Percentiles rank a stretch among this genome's conserved stretches.
These are phyloP conservation scores for Neurospora intermedia DNA, from an alignment of 495 filamentous ascomycete species.

Conservation along the genomic window DNA sequence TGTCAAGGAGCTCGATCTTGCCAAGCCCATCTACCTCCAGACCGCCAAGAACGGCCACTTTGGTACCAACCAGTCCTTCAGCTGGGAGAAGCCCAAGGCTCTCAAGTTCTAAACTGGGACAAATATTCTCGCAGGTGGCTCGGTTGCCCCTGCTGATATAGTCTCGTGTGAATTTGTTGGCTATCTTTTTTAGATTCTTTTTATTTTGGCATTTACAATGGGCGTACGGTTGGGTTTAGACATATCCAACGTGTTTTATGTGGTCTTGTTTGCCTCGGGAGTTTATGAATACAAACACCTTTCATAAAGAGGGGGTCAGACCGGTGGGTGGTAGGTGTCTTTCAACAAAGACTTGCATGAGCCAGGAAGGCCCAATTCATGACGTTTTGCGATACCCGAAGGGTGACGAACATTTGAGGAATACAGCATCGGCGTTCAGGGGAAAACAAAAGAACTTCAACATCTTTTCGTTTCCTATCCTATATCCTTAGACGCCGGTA, in stretches of 20 bases:
- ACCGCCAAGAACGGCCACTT: conserved; percentile 99
- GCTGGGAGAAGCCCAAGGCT: conserved; percentile 95
- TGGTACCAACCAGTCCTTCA: conserved; percentile 88
- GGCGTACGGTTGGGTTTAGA: conserved; percentile 31
- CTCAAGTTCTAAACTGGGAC: conserved; percentile 64
- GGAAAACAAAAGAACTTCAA: conserved; percentile 37
- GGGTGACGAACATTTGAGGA: conserved; percentile 23
- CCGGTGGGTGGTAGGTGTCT: conserved; percentile 20
- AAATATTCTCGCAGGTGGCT: conserved; percentile 22
- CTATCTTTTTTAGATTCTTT: conserved; percentile 7
- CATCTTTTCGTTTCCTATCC: conserved; percentile 32
- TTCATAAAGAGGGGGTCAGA: conserved; percentile 13
- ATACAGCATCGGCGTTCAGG: conserved; percentile 28
- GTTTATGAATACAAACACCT: conserved; percentile 14
- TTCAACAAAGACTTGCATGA: conserved; percentile 35
- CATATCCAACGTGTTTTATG: conserved; percentile 18
- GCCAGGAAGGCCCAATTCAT: conserved; percentile 21
- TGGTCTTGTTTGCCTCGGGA: conserved; percentile 16
- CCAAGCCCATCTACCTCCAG: conserved; percentile 93
- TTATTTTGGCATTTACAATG: conserved; percentile 13
- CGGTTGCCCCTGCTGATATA: conserved; percentile 25
- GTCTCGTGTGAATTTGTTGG: conserved; percentile 20
- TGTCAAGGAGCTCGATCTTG: conserved; percentile 90
- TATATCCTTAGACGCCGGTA: conserved; percentile 20
- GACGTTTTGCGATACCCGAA: conserved; percentile 26